phyloP scores from a whole-genome alignment of 768 basidiomycete genomes.

The Lenzites betulinus region DNA sequence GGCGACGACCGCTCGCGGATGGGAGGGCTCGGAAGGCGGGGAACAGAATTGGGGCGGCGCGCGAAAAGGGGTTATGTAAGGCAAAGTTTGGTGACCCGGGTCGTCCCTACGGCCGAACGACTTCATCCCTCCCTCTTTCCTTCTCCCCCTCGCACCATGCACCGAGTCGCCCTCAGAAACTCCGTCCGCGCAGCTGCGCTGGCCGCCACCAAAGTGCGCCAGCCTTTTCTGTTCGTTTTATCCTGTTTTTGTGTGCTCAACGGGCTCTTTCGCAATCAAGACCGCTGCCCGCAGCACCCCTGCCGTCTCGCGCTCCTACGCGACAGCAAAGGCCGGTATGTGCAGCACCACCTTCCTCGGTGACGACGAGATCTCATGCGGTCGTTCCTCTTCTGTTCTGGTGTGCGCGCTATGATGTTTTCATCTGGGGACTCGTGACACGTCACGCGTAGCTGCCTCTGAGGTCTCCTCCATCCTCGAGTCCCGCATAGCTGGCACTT shows the following conservation, averaged over 20 bases:
- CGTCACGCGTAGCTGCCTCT: conserved; percentile 75
- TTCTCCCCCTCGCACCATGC: conserved; percentile 64
- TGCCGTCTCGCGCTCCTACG: conserved; percentile 80
- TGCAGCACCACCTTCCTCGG: conserved; percentile 5
- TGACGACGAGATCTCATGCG: conserved; percentile 23
- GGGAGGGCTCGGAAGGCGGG: conserved; percentile 21
- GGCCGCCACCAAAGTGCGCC: conserved; percentile 65
- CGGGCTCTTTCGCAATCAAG: conserved; percentile 28
- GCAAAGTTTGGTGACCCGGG: conserved; percentile 26
- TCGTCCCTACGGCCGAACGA: conserved; percentile 29
- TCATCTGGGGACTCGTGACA: conserved; percentile 33
- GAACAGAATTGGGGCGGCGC: conserved; percentile 30
- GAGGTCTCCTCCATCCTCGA: conserved; percentile 99
- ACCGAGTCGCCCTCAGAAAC: conserved; percentile 85
- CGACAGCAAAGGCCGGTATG: conserved; percentile 97
- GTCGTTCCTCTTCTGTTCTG: conserved; percentile 6
- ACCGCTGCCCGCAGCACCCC: conserved; percentile 47
- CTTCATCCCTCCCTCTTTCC: conserved; percentile 35
- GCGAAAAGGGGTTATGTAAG: conserved; percentile 27
- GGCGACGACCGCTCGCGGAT: conserved; percentile 17
- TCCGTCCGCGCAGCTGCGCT: conserved; percentile 76
- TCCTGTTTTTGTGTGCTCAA: conserved; percentile 13
- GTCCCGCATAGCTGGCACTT: conserved; percentile 93
- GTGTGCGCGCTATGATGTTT: conserved; percentile 16
- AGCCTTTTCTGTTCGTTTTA: conserved; percentile 22